Percentiles rank a stretch among this genome's conserved stretches.
These are phyloP conservation scores for Boletus rex-veris DNA, from an alignment of 768 basidiomycete genomes.

Conservation along the genomic window DNA sequence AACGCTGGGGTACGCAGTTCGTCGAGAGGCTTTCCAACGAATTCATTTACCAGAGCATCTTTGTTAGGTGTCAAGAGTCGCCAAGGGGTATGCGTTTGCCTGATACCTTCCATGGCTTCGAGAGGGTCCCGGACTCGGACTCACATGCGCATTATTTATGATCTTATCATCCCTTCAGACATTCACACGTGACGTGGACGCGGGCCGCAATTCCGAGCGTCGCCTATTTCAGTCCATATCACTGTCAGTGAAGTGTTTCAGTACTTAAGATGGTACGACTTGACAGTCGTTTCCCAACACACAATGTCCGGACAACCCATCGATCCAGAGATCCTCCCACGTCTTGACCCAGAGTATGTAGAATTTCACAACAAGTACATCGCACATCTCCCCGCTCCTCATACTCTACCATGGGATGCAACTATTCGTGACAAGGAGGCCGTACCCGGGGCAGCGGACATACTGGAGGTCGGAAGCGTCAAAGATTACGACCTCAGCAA, in stretches of 20 bases:
- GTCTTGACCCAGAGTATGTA: conserved; percentile 65
- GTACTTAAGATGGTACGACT: conserved; percentile 11
- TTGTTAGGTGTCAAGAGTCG: conserved; percentile 43
- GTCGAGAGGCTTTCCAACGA: conserved; percentile 53
- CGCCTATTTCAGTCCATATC: not conserved
- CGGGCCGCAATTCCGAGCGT: conserved; percentile 1
- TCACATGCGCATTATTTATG: conserved; percentile 1
- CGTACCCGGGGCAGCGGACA: conserved; percentile 55
- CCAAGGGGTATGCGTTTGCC: conserved; percentile 48
- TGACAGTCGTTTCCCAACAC: not conserved
- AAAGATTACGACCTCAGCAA: conserved; percentile 51
- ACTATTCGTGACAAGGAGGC: conserved; percentile 48
- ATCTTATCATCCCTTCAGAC: not conserved
- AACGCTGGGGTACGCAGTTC: conserved; percentile 72
- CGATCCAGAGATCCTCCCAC: conserved; percentile 55
- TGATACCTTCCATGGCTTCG: conserved; percentile 20
- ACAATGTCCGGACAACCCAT: conserved; percentile 43
- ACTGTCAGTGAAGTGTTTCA: not conserved
- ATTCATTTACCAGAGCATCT: conserved; percentile 48
- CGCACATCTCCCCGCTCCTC: conserved; percentile 44
- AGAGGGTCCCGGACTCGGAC: not conserved
- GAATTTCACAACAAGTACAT: conserved; percentile 55
- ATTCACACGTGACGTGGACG: conserved; percentile 1
- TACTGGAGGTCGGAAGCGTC: conserved; percentile 52
- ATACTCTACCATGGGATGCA: conserved; percentile 62